Evolutionary conservation across 163 green algal genomes (phyloP).

Genomic region (Scenedesmus sp.): DNA sequence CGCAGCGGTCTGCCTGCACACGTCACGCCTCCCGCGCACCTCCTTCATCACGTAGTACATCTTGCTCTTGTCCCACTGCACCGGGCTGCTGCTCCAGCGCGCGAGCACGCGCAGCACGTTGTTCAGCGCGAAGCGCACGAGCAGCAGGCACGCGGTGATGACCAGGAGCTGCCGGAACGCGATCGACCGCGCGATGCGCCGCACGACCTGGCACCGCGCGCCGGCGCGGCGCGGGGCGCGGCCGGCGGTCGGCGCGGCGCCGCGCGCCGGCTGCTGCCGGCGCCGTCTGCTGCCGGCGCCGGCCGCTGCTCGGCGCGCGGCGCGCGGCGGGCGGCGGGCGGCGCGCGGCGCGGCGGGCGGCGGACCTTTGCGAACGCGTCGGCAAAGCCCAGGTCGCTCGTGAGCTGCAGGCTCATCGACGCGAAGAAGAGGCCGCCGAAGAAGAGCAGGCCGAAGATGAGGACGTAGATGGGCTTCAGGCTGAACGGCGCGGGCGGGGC

Average conservation of each 20-base stretch:
- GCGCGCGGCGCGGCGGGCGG: too few relatives aligned
- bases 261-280: background rate
- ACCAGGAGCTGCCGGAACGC: conserved; percentile 71
- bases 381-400: conserved; percentile 77
- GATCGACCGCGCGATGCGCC: conserved; percentile 67
- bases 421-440: conserved; percentile 63
- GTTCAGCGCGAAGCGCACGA: conserved; percentile 70
- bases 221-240: background rate
- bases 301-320: conserved; percentile 72
- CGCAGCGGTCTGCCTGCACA: too few relatives aligned
- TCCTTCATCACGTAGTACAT: conserved; percentile 53
- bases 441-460: conserved; percentile 62
- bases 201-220: background rate
- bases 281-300: conserved; percentile 59
- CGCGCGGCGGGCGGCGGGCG: conserved; percentile 55
- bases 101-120: conserved; percentile 59
- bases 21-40: conserved; percentile 37
- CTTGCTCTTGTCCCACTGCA: conserved; percentile 71
- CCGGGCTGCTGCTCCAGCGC: conserved; percentile 53
- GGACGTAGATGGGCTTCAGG: conserved; percentile 57
- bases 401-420: conserved; percentile 83
- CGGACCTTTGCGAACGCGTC: conserved; percentile 50
- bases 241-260: too few relatives aligned
- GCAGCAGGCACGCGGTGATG: conserved; percentile 59
- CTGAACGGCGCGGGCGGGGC: conserved; percentile 45